A percentile compares a stretch with the other conserved stretches of the same genome.
Evolutionary conservation across 208 protist genomes (phyloP).

Genomic region (Naegleria lovaniensis): DNA sequence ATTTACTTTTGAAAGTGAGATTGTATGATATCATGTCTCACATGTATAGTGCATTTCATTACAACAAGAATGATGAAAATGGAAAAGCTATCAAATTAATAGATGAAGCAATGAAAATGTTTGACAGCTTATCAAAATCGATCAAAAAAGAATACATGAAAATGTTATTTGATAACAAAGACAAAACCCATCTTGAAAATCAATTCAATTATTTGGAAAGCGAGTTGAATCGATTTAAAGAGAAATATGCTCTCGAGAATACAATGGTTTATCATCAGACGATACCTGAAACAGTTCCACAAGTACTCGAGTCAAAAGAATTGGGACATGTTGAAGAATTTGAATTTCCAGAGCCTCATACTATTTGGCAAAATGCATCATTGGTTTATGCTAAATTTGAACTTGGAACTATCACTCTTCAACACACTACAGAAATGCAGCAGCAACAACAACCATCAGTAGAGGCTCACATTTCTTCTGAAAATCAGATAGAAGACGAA

Average conservation of each 20-base stretch:
- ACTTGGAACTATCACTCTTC: not conserved
- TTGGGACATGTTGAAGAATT: not conserved
- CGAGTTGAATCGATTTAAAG: not conserved
- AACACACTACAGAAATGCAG: not conserved
- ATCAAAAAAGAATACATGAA: not conserved
- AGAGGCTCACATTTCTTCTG: not conserved
- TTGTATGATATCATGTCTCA: not conserved
- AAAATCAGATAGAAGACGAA: not conserved
- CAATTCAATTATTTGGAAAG: not conserved
- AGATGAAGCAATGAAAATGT: not conserved
- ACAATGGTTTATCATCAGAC: not conserved
- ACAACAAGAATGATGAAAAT: conserved; percentile 11
- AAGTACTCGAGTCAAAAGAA: not conserved
- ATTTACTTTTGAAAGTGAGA: not conserved
- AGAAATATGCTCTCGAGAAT: not conserved
- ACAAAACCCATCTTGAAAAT: not conserved
- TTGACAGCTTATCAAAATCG: not conserved
- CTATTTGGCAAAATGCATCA: not conserved
- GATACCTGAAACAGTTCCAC: not conserved
- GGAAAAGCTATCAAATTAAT: not conserved
- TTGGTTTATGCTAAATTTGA: not conserved
- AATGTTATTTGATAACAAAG: not conserved
- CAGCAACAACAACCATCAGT: not conserved
- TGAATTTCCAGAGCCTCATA: not conserved
- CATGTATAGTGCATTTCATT: not conserved